phyloP scores from a whole-genome alignment of 108 stramenopile species.

The Mayamaea pseudoterrestris region DNA sequence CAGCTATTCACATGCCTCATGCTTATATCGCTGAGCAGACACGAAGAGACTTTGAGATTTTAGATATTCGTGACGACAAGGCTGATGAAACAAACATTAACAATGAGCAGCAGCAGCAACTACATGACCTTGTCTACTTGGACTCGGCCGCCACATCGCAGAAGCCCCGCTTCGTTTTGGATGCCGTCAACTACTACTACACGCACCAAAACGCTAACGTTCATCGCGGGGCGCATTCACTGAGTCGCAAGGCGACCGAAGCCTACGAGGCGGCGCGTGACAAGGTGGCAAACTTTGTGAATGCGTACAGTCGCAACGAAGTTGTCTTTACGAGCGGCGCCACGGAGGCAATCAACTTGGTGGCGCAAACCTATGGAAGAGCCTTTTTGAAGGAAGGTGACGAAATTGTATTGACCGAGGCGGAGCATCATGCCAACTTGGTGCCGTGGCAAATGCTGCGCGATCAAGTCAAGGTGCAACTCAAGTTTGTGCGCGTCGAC shows the following conservation, averaged over 20 bases:
- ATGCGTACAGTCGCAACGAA: constrained; percentile 72
- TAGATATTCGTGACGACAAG: too few species aligned
- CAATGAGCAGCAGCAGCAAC: too few species aligned
- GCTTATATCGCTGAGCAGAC: constrained; percentile 24
- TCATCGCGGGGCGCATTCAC: constrained; percentile 86
- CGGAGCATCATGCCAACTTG: constrained; percentile 94
- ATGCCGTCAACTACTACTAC: constrained; percentile 66
- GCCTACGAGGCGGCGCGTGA: constrained; percentile 84
- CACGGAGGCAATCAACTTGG: constrained; percentile 88
- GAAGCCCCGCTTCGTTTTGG: constrained; percentile 79
- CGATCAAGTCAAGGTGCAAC: constrained; percentile 37
- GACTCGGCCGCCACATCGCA: constrained; percentile 96
- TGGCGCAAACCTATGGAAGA: constrained; percentile 63
- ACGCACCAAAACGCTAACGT: constrained; percentile 77
- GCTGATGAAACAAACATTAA: too few species aligned
- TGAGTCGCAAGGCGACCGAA: constrained; percentile 78
- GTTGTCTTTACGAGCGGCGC: constrained; percentile 90
- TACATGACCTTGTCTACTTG: constrained; percentile 84
- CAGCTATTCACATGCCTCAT: too few species aligned
- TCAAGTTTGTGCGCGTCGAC: constrained; percentile 64
- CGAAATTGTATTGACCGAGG: constrained; percentile 81
- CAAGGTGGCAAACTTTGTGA: constrained; percentile 61
- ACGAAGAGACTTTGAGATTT: constrained; percentile 36
- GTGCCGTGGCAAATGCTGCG: constrained; percentile 93
- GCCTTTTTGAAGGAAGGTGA: constrained; percentile 47